Evolutionary conservation across 1,284 basidiomycete genomes (phyloP).

Genomic region (Ceratobasidium sp.): DNA sequence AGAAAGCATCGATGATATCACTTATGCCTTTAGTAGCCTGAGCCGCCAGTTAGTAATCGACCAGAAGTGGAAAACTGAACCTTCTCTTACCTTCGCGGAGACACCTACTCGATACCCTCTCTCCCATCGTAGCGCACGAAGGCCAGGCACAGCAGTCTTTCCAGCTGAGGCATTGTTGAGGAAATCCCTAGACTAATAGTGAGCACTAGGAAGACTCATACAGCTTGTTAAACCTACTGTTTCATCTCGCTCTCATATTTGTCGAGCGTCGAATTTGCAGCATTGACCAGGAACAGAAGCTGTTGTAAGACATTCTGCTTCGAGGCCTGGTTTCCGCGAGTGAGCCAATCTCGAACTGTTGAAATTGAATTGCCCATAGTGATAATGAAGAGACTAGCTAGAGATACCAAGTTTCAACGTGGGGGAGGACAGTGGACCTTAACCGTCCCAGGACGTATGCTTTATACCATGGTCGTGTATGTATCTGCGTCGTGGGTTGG

Average conservation of each 20-base stretch:
- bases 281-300: slow-evolving; percentile 37
- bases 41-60: neutral
- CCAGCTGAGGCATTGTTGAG: slow-evolving; percentile 1
- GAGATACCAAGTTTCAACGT: no score
- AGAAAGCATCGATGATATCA: slow-evolving; percentile 41
- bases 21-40: slow-evolving; percentile 34
- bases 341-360: neutral
- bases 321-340: neutral
- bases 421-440: no score
- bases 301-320: slow-evolving; percentile 44
- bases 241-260: slow-evolving; percentile 44
- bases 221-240: slow-evolving; percentile 18
- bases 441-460: no score
- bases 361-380: slow-evolving; percentile 1
- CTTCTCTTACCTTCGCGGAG: neutral
- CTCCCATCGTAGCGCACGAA: slow-evolving; percentile 40
- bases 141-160: slow-evolving; percentile 31
- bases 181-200: slow-evolving; percentile 19
- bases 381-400: no score
- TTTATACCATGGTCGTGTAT: no score
- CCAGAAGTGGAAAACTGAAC: neutral
- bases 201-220: neutral
- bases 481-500: no score
- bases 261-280: slow-evolving; percentile 34
- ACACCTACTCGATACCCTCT: slow-evolving; percentile 38